Evolutionary conservation across 2,329 filamentous ascomycete genomes (phyloP), one percentile per base, ranked within the genome.

Genomic region (Fusarium piperis): DNA sequence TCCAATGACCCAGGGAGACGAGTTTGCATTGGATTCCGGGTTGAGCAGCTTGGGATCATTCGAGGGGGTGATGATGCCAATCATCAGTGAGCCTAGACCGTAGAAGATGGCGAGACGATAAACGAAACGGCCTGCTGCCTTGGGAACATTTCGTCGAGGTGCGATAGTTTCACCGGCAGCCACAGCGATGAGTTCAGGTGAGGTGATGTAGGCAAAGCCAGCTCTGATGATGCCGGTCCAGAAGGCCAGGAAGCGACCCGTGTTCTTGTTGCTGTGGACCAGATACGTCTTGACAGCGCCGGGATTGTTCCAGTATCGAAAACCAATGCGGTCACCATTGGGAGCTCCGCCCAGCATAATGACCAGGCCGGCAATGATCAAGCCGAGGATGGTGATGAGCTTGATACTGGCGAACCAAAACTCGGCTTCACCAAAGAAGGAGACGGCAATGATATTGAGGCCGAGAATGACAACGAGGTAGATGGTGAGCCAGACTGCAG

Each of bases 41-140:
- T 83, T 82, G 2, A 90, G 85, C 70, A 95, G 85, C 15, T 85
- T 85, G 0, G 82, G 69, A 73, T 94, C 89, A 74, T 93, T 85
- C 75, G 90, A 92, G 3, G 93, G 85, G 10, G 89, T 87, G 62
- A 91, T 83, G 77, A 89, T 84, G 59, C 90, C 89, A 53, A 92
- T 87, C 71, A 90, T 81, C 71, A 91, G 83, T 26, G 88, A 87
- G 8, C 87, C 85, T 28, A 91, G 78, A 6, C 89, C 87, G 78
- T 91, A 91, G 79, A 91, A 91, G 73, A 91, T 75, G 58, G 88
- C 84, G n/a, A 91, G 85, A 67, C 90, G 89, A 81, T 84, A 89
- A 74, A 91, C 84, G 75, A 90, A 90, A 48, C 88, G 86, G 28
- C 85, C 82, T 15, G 89, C 88, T 1, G 89, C 89, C 82, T 90